A percentile compares a stretch with the other conserved stretches of the same genome.
phyloP scores from a whole-genome alignment of 2,329 filamentous ascomycete genomes.

The Teratosphaeria pseudoeucalypti region DNA sequence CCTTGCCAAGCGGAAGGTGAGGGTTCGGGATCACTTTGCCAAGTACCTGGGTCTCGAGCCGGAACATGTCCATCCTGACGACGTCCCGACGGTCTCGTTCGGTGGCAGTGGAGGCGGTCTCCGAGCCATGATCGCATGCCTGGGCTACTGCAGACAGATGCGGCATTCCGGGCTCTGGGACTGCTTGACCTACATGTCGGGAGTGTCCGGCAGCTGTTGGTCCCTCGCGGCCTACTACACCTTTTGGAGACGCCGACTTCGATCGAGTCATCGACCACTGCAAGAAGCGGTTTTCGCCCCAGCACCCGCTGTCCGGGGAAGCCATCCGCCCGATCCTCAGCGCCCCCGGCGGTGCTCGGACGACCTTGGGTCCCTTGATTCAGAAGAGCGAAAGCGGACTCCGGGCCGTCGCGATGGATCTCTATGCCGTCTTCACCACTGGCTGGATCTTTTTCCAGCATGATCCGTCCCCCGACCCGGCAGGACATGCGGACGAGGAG shows the following conservation, averaged over 20 bases:
- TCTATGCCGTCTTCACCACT: conserved; percentile 24
- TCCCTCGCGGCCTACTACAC: conserved; percentile 24
- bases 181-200: conserved; percentile 22
- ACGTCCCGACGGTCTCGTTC: conserved; percentile 23
- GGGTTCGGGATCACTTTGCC: conserved; percentile 20
- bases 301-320: conserved; percentile 24
- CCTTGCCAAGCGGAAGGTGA: conserved; percentile 12
- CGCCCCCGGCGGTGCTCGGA: conserved; percentile 17
- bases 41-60: conserved; percentile 21
- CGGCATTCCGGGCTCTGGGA: conserved; percentile 23
- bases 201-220: conserved; percentile 25
- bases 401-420: conserved; percentile 23
- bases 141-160: conserved; percentile 23
- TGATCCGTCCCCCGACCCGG: conserved; percentile 14
- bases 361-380: conserved; percentile 21
- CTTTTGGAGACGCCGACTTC: conserved; percentile 19
- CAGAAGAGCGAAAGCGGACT: conserved; percentile 23
- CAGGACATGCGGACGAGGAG: conserved; percentile 12
- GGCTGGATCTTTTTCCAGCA: conserved; percentile 24
- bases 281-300: conserved; percentile 23
- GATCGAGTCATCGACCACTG: conserved; percentile 23
- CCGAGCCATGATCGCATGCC: conserved; percentile 20
- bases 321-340: conserved; percentile 21
- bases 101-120: conserved; percentile 25
- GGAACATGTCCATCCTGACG: conserved; percentile 19